Evolutionary conservation across 306 rosid species (phyloP), one percentile per base, ranked within the genome.

Genomic region (Gillenia trifoliata): DNA sequence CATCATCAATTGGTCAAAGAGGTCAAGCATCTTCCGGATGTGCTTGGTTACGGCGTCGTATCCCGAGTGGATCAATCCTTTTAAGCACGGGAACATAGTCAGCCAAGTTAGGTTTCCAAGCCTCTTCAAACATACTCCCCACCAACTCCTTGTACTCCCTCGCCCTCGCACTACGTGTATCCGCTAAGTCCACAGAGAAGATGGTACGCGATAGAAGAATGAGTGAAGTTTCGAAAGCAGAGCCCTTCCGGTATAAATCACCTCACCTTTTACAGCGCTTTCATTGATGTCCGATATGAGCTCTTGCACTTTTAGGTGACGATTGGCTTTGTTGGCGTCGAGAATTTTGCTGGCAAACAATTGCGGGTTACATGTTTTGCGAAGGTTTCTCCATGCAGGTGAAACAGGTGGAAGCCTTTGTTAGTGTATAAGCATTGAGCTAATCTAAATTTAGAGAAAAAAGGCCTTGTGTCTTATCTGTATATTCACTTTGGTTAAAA

Each of bases 151-250:
- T 75, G 55, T 66, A 56, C 66, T 75, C 68, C 11, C 81, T 77
- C 0, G 78, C 82, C 17, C 11, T 64, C 2, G 73, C 73, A 0
- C 84, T 80, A 0, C 16, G 12, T 19, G 84, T 72, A 50, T 52
- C 64, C 5, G 11, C 47, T 7, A 41, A 41, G 10, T 41, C 47
- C 47, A 41, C 5, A 8, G 47, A 41, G 11, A 41, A 41, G 8
- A 41, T 36, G 16, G 82, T 77, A 52, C 56, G 70, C 0, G 82
- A 84, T 15, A 84, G 41, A 31, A 79, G 29, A 52, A 77, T 70
- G 4, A 80, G 38, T 10, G 34, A 2, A 1, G 80, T 77, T 10
- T 26, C 43, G 52, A 77, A 76, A 11, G 31, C 79, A 11, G 54
- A n/a, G n/a, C 72, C 19, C 36, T 34, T 6, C 75, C 84, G 33